phyloP scores from a whole-genome alignment of 306 rosid genomes.

The Inga oerstediana region DNA sequence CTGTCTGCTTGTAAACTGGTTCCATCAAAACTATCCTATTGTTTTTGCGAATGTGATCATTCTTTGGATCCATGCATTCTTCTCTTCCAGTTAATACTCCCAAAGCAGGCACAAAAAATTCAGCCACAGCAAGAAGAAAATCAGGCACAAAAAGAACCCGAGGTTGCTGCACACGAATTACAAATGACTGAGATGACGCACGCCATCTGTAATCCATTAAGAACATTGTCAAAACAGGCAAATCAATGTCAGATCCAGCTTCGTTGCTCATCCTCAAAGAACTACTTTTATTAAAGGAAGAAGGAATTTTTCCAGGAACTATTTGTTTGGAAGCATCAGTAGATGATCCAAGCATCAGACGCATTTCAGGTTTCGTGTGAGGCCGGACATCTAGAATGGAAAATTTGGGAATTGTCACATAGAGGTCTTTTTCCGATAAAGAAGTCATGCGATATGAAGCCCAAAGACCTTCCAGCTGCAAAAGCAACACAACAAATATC shows the following conservation, averaged over 20 bases:
- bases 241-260: slow-evolving; percentile 52
- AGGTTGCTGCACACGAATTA: slow-evolving; percentile 92
- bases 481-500: slow-evolving; percentile 33
- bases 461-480: slow-evolving; percentile 98
- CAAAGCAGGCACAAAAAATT: slow-evolving; percentile 92
- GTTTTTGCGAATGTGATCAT: slow-evolving; percentile 76
- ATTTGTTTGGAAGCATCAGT: slow-evolving; percentile 74
- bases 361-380: slow-evolving; percentile 92
- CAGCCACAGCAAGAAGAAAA: slow-evolving; percentile 93
- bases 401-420: slow-evolving; percentile 87
- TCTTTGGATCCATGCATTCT: slow-evolving; percentile 81
- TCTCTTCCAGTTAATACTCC: slow-evolving; percentile 93
- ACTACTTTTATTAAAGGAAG: slow-evolving; percentile 48
- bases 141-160: slow-evolving; percentile 97
- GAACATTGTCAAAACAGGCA: slow-evolving; percentile 83
- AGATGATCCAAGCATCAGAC: slow-evolving; percentile 97
- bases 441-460: slow-evolving; percentile 94
- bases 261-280: slow-evolving; percentile 49
- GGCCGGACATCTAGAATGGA: slow-evolving; percentile 85
- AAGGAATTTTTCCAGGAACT: slow-evolving; percentile 62
- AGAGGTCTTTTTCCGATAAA: slow-evolving; percentile 81
- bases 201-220: slow-evolving; percentile 96
- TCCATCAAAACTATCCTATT: slow-evolving; percentile 64
- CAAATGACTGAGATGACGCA: slow-evolving; percentile 73
- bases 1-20: slow-evolving; percentile 73